Base-by-base conservation (phyloP, 2,329 filamentous ascomycete genomes). In the Fusarium longipes region DNA sequence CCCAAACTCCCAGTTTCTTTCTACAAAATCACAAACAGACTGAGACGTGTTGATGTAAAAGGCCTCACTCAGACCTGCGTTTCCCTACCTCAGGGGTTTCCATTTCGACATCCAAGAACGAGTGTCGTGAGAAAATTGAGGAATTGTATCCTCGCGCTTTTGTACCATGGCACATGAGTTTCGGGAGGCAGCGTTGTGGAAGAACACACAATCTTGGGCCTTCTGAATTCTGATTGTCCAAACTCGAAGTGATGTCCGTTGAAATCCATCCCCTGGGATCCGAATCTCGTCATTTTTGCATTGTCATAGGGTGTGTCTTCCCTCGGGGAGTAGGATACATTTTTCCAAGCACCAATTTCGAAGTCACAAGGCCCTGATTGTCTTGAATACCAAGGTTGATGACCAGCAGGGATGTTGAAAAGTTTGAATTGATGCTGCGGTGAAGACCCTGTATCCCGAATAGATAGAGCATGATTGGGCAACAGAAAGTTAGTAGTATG, bases 241-340 rank as follows among this genome's bases (percentile, higher is more conserved):
- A 72, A 69, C 48, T 70, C 62, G 14, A 70, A 57, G 36, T 69
- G 65, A n/a, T 35, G 51, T 4, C 68, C 71, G 25, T 71, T 63
- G 45, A 73, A 67, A n/a, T 67, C 62, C 18, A 71, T 66, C 12
- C 68, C 68, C 18, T 68, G 70, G 14, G 71, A 73, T 39, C 71
- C 68, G 6, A 68, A 73, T 48, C 70, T 67, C 22, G 63, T 57
- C 71, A 73, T 71, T 39, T 69, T 66, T 36, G 47, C 55, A 5
- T 57, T 52, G 11, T 67, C 68, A 12, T 61, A 39, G 24, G 47
- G 29, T 4, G 48, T 9, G 2, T 42, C 33, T 17, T 47, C 51
- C 12, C 18, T 53, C 18, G 49, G 47, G 9, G 30, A 29, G 25
- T 25, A 29, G 43, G 52, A 48, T 8, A 67, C n/a, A 38, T 65